Base-by-base conservation (phyloP, 2,329 filamentous ascomycete species). In the Aspergillus chevalieri region DNA sequence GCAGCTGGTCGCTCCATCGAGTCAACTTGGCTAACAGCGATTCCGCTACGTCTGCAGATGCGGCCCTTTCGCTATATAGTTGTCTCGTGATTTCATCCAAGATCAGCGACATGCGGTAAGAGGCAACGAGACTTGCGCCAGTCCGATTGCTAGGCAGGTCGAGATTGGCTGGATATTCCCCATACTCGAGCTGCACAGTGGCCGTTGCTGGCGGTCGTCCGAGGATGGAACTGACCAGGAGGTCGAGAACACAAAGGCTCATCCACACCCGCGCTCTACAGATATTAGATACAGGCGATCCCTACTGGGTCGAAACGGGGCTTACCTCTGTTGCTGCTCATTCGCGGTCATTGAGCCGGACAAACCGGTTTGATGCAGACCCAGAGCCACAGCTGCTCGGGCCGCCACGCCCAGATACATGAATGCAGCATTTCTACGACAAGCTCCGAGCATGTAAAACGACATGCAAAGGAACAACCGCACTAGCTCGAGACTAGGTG, bases 331-430 rank as follows among this genome's bases (percentile, higher is more conserved):
- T 17, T 54, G 47, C 39, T 56, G 54, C 24, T 65, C 59, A 12
- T 47, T 41, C 2, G 34, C 45, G 5, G 47, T 47, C 9, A 54
- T 34, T 17, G 53, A 45, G 14, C 51, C 53, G 6, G 53, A 52
- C 5, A 50, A 48, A 24, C 62, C 62, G 17, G 52, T 55, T 15
- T 83, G 78, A 10, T 83, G 79, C 6, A 84, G 57, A 0, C 81
- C 82, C 0, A 84, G 57, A 0, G 79, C 78, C 3, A 78, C 75
- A 0, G 81, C 80, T 0, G 80, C 78, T 47, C 79, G 75, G 0
- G 77, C 72, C 1, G 81, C 81, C 7, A 84, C 75, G 0, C 81
- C 81, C 2, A 84, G 62, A 48, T 84, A 84, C 78, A 84, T 82
- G 47, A 82, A 84, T 0, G 81, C 81, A 0, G 80, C 73, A 49